Percentiles rank a stretch among this genome's conserved stretches.
phyloP scores from a whole-genome alignment of 139 green algal genomes.

The Spirogloea muscicola region DNA sequence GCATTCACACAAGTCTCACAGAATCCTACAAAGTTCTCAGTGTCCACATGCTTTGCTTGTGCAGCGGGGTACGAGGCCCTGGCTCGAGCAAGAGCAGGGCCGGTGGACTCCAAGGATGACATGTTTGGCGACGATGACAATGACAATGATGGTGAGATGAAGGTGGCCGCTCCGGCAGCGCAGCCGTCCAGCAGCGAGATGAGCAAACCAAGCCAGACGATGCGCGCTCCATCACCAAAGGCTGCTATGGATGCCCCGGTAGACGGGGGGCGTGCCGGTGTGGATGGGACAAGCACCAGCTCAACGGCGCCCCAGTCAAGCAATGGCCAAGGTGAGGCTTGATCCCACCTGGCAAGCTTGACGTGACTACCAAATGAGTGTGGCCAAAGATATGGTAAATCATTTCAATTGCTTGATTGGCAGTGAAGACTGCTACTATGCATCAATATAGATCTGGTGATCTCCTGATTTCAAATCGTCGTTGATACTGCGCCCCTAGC shows the following conservation, averaged over 20 bases:
- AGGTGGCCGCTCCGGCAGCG: neutral
- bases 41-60: neutral
- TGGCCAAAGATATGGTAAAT: too few species aligned
- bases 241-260: neutral
- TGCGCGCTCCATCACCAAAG: neutral
- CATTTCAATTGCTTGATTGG: too few species aligned
- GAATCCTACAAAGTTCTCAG: too few species aligned
- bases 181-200: neutral
- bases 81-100: neutral
- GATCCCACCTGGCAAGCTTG: too few species aligned
- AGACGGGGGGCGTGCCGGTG: neutral
- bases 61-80: slow-evolving; percentile 26
- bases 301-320: neutral
- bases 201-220: neutral
- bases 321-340: neutral
- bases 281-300: neutral
- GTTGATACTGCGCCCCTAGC: too few species aligned
- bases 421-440: too few species aligned
- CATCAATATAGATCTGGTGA: too few species aligned
- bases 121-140: slow-evolving; percentile 28
- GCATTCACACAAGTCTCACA: too few species aligned
- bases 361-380: too few species aligned
- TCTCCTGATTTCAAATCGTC: too few species aligned
- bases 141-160: neutral
- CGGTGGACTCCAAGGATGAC: neutral